Base-by-base conservation (phyloP, 2,329 filamentous ascomycete species). In the Cercospora janseana region DNA sequence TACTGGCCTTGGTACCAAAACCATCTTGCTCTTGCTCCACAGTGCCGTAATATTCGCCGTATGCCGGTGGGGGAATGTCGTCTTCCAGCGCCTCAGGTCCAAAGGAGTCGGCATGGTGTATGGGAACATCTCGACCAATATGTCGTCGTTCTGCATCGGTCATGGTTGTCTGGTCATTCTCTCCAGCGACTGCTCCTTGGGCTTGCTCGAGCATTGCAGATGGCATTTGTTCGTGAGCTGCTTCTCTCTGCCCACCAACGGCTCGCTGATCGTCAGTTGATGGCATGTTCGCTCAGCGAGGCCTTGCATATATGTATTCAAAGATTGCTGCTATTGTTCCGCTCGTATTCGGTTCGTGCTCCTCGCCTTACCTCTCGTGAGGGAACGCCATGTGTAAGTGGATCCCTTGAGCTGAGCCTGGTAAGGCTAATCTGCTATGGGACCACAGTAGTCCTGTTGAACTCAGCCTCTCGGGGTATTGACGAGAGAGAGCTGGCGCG, bases 21-120 rank as follows among this genome's bases (percentile, higher is more conserved):
- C 69, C 70, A 48, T 66, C 64, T 55, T 71, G 66, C 24, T 67
- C 64, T 54, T 69, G 66, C 26, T 64, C 55, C 21, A 73, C 62
- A 18, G 61, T 55, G 38, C 69, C 69, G 46, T 68, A 68, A 13
- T 66, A 59, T 10, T 70, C 67, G 28, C 69, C 69, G 50, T 71
- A 73, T 5, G 67, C 66, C 16, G 70, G 69, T 12, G 68, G 69
- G 6, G 70, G 69, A 5, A 65, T 54, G 13, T 65, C 58, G 10
- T 45, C 35, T 8, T 61, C 60, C 6, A 24, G 41, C 21, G 49
- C 46, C 21, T 41, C 40, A 6, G 41, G 46, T 18, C 45, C 53
- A 27, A 43, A 34, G 7, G 46, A 46, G 24, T 45, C 52, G 23
- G 40, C 38, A 7, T 42, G 38, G 9, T 54, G 53, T 10, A 60